Evolutionary conservation across 1,284 basidiomycete genomes (phyloP).

Genomic region (Ceratobasidium theobromae): DNA sequence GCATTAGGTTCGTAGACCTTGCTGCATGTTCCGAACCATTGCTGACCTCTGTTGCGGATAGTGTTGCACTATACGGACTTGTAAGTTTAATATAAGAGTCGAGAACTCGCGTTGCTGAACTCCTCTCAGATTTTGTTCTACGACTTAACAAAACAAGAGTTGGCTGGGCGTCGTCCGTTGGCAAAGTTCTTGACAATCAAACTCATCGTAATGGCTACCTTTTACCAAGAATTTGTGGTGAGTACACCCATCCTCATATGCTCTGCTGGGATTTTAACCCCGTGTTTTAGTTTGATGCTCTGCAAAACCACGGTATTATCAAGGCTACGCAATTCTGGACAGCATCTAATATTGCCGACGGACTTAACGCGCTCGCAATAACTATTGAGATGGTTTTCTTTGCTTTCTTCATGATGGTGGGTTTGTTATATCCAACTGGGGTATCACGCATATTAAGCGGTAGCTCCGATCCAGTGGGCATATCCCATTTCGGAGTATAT

Average conservation of each 20-base stretch:
- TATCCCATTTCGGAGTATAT: slow-evolving; percentile 71
- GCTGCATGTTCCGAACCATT: background rate
- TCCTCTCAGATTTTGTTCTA: slow-evolving; percentile 64
- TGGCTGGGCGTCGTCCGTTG: slow-evolving; percentile 71
- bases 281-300: slow-evolving; percentile 53
- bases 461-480: slow-evolving; percentile 66
- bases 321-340: slow-evolving; percentile 78
- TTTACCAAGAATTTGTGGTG: slow-evolving; percentile 74
- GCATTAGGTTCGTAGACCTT: slow-evolving; percentile 61
- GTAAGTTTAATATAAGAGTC: slow-evolving; percentile 36
- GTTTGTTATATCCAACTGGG: background rate
- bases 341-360: slow-evolving; percentile 73
- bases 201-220: slow-evolving; percentile 78
- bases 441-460: background rate
- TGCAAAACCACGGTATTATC: slow-evolving; percentile 61
- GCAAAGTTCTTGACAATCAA: slow-evolving; percentile 84
- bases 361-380: slow-evolving; percentile 76
- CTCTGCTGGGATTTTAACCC: background rate
- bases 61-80: slow-evolving; percentile 76
- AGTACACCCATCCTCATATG: slow-evolving; percentile 39
- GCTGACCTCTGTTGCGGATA: slow-evolving; percentile 40
- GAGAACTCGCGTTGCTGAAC: too few relatives aligned
- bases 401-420: slow-evolving; percentile 43
- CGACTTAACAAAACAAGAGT: slow-evolving; percentile 73
- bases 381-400: slow-evolving; percentile 91